These are phyloP conservation scores for Peniophora sp. DNA, from an alignment of 1,284 basidiomycete species.

Conservation along the genomic window DNA sequence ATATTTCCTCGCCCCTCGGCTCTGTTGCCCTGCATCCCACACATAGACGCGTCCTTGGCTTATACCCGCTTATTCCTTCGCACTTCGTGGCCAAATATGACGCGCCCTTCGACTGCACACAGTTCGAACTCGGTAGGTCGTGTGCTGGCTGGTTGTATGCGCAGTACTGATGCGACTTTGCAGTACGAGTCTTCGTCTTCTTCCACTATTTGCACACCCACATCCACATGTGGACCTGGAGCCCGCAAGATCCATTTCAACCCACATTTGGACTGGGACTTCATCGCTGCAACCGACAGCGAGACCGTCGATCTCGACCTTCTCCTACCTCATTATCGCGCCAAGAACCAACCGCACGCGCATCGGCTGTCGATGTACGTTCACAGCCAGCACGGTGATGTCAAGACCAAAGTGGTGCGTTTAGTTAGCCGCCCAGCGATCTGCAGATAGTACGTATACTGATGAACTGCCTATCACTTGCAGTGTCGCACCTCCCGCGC, in stretches of 20 bases:
- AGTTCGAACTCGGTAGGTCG: no score
- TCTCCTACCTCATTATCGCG: conserved; percentile 67
- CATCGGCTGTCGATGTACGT: conserved; percentile 65
- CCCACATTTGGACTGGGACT: conserved; percentile 52
- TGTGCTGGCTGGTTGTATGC: no score
- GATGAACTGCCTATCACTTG: conserved; percentile 3
- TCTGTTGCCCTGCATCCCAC: no score
- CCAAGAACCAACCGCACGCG: conserved; percentile 57
- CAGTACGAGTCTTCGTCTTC: neutral
- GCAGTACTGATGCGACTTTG: no score
- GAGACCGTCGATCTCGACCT: conserved; percentile 55
- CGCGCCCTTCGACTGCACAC: no score
- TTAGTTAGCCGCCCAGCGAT: neutral
- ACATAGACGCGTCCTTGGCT: no score
- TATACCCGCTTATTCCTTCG: no score
- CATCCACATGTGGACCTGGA: conserved; percentile 19
- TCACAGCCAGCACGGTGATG: conserved; percentile 37
- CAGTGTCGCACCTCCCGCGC: conserved; percentile 62
- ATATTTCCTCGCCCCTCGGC: no score
- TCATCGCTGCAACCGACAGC: conserved; percentile 40
- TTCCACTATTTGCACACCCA: conserved; percentile 2
- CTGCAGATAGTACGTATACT: conserved; percentile 2
- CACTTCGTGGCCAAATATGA: no score
- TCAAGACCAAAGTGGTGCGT: conserved; percentile 67
- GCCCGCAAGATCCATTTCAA: conserved; percentile 52